A percentile compares a stretch with the other conserved stretches of the same genome.
These are phyloP conservation scores for Chloris gayana DNA, from an alignment of 176 grass and related monocot genomes.

Conservation along the genomic window DNA sequence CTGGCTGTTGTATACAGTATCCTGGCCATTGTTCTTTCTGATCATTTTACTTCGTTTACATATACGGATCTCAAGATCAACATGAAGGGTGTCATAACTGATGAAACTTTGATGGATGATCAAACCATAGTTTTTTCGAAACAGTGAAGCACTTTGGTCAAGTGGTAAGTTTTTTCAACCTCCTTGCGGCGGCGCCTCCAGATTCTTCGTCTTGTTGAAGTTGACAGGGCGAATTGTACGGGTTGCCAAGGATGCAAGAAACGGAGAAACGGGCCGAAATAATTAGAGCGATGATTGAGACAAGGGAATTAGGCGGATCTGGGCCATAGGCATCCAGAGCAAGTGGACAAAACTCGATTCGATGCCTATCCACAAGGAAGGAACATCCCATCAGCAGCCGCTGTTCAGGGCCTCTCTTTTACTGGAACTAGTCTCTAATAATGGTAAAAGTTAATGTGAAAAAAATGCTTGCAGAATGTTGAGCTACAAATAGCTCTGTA, in stretches of 20 bases:
- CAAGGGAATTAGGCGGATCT: constrained; percentile 34
- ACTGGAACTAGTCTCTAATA: background rate
- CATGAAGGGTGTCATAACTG: background rate
- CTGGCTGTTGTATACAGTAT: too few species aligned
- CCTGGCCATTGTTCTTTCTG: background rate
- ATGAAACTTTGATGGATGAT: too few species aligned
- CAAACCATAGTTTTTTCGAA: background rate
- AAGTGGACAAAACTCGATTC: constrained; percentile 40
- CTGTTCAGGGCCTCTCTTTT: background rate
- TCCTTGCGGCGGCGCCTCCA: background rate
- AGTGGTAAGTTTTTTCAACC: background rate
- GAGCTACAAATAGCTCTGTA: background rate
- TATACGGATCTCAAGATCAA: too few species aligned
- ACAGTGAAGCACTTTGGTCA: background rate
- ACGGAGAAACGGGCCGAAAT: background rate
- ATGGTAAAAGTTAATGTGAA: background rate
- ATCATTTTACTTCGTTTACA: too few species aligned
- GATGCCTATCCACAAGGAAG: constrained; percentile 44
- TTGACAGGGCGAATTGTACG: constrained; percentile 1
- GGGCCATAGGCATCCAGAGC: constrained; percentile 6
- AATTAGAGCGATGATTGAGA: constrained; percentile 25
- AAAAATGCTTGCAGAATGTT: background rate
- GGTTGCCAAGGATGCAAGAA: background rate
- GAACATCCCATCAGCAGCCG: constrained; percentile 16
- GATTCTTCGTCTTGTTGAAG: constrained; percentile 26